Conservation (phyloP, 805 yeast genomes). For the Starmerella gropengiesseri region DNA sequence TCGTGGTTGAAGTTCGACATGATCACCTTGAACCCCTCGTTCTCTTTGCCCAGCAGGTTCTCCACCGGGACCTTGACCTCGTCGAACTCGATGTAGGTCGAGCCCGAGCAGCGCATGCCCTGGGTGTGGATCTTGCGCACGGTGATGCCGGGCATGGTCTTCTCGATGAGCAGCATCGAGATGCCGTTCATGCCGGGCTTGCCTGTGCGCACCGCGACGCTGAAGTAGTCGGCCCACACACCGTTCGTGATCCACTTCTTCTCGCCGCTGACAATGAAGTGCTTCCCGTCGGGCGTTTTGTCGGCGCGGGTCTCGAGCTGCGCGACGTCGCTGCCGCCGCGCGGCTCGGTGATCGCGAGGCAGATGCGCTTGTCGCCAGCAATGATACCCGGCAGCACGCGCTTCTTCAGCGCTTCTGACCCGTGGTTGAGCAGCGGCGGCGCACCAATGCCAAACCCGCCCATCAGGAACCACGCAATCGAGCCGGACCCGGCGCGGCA, state of each 20-base stretch:
- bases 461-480: slow-evolving; percentile 33
- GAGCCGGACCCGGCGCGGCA: slow-evolving; percentile 36
- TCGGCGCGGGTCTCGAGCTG: slow-evolving; percentile 33
- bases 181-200: slow-evolving; percentile 34
- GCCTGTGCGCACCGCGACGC: slow-evolving; percentile 38
- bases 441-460: slow-evolving; percentile 35
- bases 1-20: slow-evolving; percentile 39
- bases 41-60: slow-evolving; percentile 35
- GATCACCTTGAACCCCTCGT: slow-evolving; percentile 36
- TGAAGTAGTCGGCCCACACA: slow-evolving; percentile 35
- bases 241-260: slow-evolving; percentile 41
- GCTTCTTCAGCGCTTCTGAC: slow-evolving; percentile 26
- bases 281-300: slow-evolving; percentile 35
- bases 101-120: slow-evolving; percentile 36
- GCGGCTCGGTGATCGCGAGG: slow-evolving; percentile 36
- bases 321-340: slow-evolving; percentile 38
- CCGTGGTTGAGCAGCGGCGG: slow-evolving; percentile 34
- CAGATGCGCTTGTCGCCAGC: slow-evolving; percentile 35
- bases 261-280: slow-evolving; percentile 35
- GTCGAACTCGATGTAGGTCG: slow-evolving; percentile 34
- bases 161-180: slow-evolving; percentile 34
- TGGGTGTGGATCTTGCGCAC: slow-evolving; percentile 34
- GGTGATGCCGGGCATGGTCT: slow-evolving; percentile 32
- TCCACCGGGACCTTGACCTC: slow-evolving; percentile 39
- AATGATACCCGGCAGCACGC: slow-evolving; percentile 32